Base-by-base conservation (phyloP, 2,329 filamentous ascomycete genomes). In the Amesomyces nigricolor region DNA sequence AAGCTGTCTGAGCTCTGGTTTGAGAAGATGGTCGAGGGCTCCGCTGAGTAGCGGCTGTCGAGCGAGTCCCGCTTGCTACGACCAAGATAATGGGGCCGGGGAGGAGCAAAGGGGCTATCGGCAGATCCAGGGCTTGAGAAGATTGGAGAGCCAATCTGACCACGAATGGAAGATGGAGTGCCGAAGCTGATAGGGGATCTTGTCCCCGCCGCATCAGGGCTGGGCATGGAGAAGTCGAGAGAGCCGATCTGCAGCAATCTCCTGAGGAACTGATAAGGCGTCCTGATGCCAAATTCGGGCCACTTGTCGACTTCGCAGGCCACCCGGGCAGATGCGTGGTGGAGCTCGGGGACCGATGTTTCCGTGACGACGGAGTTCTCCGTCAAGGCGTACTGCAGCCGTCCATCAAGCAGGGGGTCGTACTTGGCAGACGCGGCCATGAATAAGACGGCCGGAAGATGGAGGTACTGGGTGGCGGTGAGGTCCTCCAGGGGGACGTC, bases 361-460 rank as follows among this genome's bases (percentile, higher is more conserved):
- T 66, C 66, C 1, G 64, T 65, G 14, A 66, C 66, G 32, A 63
- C 60, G 1, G 63, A 57, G 30, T 62, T 62, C 10, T 65, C 63
- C 2, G 61, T 63, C n/a, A 68, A 48, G 0, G 65, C 62, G 43
- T 67, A 65, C 44, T 67, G 66, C 2, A 66, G 58, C 11, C 63
- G 59, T 9, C 61, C 63, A 6, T 63, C 62, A 5, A 67, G 59
- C 8, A 68, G 57, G 5, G 66, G 66, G 39, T 68, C 66, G 51
- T 68, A 68, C 53, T 68, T 67, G 44, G 66, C 65, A 2, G 66
- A 68, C 8, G 66, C 66, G n/a, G 66, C 66, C 2, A 65, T 67
- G 35, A 68, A 68, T 1, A 68, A 48, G 2, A 68, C 59, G 0
- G 66, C 64, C 1, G 64, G 65, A 1, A 68, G 60, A 45, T 68